Conservation (phyloP, 768 basidiomycete species). For the Russula sp. region DNA sequence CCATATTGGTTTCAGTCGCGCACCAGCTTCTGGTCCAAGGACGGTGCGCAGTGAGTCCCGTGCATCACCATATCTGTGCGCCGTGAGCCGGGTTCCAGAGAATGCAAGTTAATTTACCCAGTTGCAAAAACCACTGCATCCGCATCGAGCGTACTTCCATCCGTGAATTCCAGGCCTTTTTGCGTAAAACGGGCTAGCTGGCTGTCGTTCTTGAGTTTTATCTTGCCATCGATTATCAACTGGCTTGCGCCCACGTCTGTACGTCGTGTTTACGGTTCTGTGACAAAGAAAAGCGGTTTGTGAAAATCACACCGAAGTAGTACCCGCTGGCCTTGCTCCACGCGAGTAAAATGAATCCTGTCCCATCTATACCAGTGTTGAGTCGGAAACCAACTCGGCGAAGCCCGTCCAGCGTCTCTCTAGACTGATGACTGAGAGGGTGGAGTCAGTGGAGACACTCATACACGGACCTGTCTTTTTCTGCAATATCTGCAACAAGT, state of each 20-base stretch:
- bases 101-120: constrained; percentile 31
- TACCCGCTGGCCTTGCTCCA: constrained; percentile 51
- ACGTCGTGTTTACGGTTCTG: not conserved
- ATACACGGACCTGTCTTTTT: constrained; percentile 42
- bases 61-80: constrained; percentile 41
- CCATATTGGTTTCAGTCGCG: constrained; percentile 52
- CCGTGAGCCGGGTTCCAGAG: not conserved
- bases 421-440: constrained; percentile 21
- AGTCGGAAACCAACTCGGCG: constrained; percentile 49
- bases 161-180: constrained; percentile 37
- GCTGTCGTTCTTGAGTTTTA: constrained; percentile 42
- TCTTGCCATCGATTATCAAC: constrained; percentile 40
- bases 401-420: constrained; percentile 50
- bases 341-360: constrained; percentile 43
- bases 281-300: not conserved
- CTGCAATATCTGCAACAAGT: constrained; percentile 40
- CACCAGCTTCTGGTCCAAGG: constrained; percentile 41
- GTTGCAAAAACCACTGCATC: constrained; percentile 49
- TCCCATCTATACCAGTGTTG: constrained; percentile 43
- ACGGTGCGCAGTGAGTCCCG: constrained; percentile 37
- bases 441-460: not conserved
- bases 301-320: constrained; percentile 47
- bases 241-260: constrained; percentile 39
- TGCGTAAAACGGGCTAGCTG: constrained; percentile 38
- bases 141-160: constrained; percentile 39